Evolutionary conservation across 73 alveolate genomes (phyloP), one percentile per base, ranked within the genome.

Genomic region (Paramecium tetraurelia): DNA sequence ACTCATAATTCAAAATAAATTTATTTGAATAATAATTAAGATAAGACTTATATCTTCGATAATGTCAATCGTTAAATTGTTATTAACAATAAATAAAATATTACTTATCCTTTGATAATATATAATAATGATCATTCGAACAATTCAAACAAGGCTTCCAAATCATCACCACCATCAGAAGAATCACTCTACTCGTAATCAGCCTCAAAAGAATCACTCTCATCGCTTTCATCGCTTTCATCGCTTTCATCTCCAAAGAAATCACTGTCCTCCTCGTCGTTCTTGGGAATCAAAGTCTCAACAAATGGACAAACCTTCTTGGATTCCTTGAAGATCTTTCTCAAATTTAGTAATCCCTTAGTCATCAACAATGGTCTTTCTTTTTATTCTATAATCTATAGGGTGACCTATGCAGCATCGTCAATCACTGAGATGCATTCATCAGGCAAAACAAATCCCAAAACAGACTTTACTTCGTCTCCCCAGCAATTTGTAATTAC

Each of bases 1-100:
- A 63, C 84, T 63, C 84, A 63, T 63, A 63, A 63, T 63, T 63
- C 84, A 63, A 63, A 63, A 63, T 63, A 63, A 63, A 27, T 63
- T 63, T 63, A 63, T 63, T 27, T 63, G 41, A 63, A 31, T 63
- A 63, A 33, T 27, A 63, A 53, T 53, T 53, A 53, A 53, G 69
- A 53, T 53, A 53, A 53, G 18, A 53, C 69, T 53, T 53, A 53
- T 53, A 53, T 53, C 69, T 53, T 53, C 69, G 21, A 53, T 53
- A 53, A 18, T 53, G 69, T 18, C 31, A 53, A 18, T 53, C 69
- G 69, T 53, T 53, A 53, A 53, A 53, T 53, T 53, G 35, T 20
- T 4, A 53, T 53, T 53, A 53, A 53, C 4, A 53, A 53, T 53
- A 53, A 53, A 53, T 53, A 5, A 53, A 53, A 53, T 53, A 20